These are phyloP conservation scores for Termitomyces bulborhizus DNA, from an alignment of 768 basidiomycete species.

Conservation along the genomic window DNA sequence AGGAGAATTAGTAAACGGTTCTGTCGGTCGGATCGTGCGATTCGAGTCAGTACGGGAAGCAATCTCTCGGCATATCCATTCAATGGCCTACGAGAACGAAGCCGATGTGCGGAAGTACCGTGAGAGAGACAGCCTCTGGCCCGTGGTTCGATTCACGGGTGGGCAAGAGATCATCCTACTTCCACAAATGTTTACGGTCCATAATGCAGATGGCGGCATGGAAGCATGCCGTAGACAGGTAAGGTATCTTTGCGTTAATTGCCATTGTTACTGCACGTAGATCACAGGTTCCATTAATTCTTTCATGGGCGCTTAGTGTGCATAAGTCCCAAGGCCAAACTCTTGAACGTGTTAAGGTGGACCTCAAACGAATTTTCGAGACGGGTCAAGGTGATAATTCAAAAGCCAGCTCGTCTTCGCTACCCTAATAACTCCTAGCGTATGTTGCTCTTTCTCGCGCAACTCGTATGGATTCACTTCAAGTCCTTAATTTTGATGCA, in stretches of 20 bases:
- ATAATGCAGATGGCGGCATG: constrained; percentile 49
- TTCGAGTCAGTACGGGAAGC: constrained; percentile 45
- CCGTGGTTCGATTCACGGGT: constrained; percentile 54
- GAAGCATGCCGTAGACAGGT: constrained; percentile 62
- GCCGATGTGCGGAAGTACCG: constrained; percentile 10
- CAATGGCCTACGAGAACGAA: constrained; percentile 28
- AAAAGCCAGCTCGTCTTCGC: background rate
- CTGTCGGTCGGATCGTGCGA: constrained; percentile 47
- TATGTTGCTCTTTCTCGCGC: constrained; percentile 74
- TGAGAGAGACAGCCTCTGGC: constrained; percentile 32
- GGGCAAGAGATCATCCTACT: constrained; percentile 39
- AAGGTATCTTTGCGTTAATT: background rate
- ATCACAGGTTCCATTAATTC: constrained; percentile 60
- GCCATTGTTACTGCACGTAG: background rate
- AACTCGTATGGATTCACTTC: constrained; percentile 55
- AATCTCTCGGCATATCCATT: constrained; percentile 19
- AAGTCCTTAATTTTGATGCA: constrained; percentile 59
- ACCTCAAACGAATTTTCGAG: constrained; percentile 72
- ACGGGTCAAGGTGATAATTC: constrained; percentile 58
- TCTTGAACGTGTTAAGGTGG: constrained; percentile 75
- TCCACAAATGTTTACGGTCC: constrained; percentile 57
- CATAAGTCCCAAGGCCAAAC: constrained; percentile 93
- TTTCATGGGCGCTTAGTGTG: constrained; percentile 84
- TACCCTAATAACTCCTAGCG: constrained; percentile 26
- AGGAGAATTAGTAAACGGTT: constrained; percentile 66